Conservation (phyloP, 2,329 filamentous ascomycete genomes). For the Colletotrichum simmondsii region DNA sequence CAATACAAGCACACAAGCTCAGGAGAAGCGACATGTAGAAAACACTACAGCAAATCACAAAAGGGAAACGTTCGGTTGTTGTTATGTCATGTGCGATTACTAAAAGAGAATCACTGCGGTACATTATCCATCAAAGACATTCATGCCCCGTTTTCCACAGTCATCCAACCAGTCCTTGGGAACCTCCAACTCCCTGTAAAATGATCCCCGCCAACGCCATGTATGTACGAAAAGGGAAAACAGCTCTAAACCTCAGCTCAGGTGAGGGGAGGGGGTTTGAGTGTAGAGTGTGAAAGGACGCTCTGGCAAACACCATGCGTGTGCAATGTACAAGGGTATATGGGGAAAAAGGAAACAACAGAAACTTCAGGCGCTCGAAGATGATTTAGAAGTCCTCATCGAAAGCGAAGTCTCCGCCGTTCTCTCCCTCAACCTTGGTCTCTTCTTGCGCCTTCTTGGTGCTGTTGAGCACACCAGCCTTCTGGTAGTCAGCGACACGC, state of each 20-base stretch:
- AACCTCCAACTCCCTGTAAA: constrained; percentile 30
- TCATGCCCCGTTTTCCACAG: constrained; percentile 31
- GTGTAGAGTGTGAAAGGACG: constrained; percentile 38
- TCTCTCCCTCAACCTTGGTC: constrained; percentile 63
- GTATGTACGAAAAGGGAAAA: constrained; percentile 23
- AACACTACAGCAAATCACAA: neutral
- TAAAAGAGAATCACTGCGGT: constrained; percentile 8
- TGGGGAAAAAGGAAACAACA: constrained; percentile 34
- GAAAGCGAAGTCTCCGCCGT: constrained; percentile 86
- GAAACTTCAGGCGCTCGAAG: constrained; percentile 33
- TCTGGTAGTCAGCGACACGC: constrained; percentile 99
- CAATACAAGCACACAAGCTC: neutral
- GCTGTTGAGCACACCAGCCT: constrained; percentile 97
- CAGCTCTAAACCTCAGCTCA: constrained; percentile 15
- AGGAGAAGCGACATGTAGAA: neutral
- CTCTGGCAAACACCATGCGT: constrained; percentile 37
- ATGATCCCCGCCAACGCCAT: constrained; percentile 25
- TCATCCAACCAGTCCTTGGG: constrained; percentile 29
- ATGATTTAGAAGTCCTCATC: constrained; percentile 91
- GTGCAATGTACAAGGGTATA: constrained; percentile 38
- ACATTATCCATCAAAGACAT: constrained; percentile 34
- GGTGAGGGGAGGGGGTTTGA: constrained; percentile 1
- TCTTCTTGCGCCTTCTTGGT: constrained; percentile 76
- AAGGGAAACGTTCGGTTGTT: neutral
- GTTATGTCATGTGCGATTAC: constrained; percentile 23